Evolutionary conservation across 768 basidiomycete species (phyloP), one percentile per base, ranked within the genome.

Genomic region (Lyophyllum semitale): DNA sequence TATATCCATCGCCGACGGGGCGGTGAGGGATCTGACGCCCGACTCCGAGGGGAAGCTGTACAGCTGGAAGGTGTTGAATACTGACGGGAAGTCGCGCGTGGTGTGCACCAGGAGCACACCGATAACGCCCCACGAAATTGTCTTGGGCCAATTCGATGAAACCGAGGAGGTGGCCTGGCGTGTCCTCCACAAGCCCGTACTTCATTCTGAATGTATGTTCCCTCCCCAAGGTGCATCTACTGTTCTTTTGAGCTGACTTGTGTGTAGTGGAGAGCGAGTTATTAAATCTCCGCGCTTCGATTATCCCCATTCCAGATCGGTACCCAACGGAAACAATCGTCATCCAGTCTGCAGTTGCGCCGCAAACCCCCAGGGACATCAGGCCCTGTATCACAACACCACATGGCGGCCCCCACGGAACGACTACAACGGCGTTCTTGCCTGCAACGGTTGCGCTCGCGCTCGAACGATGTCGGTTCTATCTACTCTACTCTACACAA

Each of bases 341-440:
- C 11, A 68, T 87, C 18, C 71, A 71, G 40, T 67, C 72, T 0
- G 63, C 65, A 8, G 58, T 56, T 27, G 41, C 58, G 23, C 44
- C 60, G 4, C 20, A 40, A 23, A 44, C 51, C 25, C 30, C 46
- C 38, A 48, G 37, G 7, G 63, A 45, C n/a, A 64, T 65, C 18
- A 73, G 73, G 1, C 76, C 80, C 18, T 86, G 77, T 48, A 70
- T 90, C 46, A 80, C 79, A 0, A 64, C 73, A 13, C 77, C 79
- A 7, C 88, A 89, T 55, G 88, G 87, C 9, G 87, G 88, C 1
- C 87, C 88, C 0, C 87, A 89, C 61, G 73, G 63, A 0, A 72
- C 75, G 1, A 71, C 62, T 3, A 76, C 76, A 0, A 84, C 81
- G 0, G 72, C 75, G 0, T 90, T 85, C 60, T 68, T 64, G 3